These are phyloP conservation scores for Yamadazyma jaroonii DNA, from an alignment of 1,139 yeast genomes.

Conservation along the genomic window DNA sequence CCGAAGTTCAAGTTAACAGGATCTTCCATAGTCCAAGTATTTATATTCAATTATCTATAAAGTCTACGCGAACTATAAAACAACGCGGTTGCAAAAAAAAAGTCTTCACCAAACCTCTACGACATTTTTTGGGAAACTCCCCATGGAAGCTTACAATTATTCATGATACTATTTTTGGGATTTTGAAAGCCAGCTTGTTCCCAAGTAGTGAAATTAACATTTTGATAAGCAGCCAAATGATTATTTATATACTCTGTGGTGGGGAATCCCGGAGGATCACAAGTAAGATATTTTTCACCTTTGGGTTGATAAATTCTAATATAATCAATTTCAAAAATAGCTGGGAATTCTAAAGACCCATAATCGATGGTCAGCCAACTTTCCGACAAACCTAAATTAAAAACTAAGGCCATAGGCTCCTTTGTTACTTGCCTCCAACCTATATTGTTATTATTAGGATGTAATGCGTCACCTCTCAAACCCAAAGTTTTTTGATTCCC, in stretches of 20 bases:
- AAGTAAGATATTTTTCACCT: conserved; percentile 20
- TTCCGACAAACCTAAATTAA: conserved; percentile 27
- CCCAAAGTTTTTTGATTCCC: conserved; percentile 20
- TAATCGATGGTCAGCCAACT: conserved; percentile 26
- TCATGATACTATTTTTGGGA: conserved; percentile 21
- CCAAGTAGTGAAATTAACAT: conserved; percentile 25
- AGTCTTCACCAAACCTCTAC: not conserved
- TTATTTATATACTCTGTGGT: conserved; percentile 23
- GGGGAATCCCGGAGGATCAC: conserved; percentile 27
- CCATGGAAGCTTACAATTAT: conserved; percentile 14
- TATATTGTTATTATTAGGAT: conserved; percentile 21
- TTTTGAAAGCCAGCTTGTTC: conserved; percentile 22
- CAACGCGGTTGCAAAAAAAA: not conserved
- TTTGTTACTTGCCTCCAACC: conserved; percentile 26
- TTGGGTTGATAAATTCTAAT: conserved; percentile 27
- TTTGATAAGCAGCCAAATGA: conserved; percentile 23
- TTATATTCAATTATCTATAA: not conserved
- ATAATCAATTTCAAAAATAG: conserved; percentile 25
- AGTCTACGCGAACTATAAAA: not conserved
- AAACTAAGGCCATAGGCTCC: conserved; percentile 29
- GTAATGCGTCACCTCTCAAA: conserved; percentile 24
- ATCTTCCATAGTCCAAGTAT: conserved; percentile 2
- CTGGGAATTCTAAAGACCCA: conserved; percentile 23
- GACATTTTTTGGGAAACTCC: conserved; percentile 1
- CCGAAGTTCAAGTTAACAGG: conserved; percentile 1